phyloP scores from a whole-genome alignment of 208 protist species.

The Novymonas esmeraldas region DNA sequence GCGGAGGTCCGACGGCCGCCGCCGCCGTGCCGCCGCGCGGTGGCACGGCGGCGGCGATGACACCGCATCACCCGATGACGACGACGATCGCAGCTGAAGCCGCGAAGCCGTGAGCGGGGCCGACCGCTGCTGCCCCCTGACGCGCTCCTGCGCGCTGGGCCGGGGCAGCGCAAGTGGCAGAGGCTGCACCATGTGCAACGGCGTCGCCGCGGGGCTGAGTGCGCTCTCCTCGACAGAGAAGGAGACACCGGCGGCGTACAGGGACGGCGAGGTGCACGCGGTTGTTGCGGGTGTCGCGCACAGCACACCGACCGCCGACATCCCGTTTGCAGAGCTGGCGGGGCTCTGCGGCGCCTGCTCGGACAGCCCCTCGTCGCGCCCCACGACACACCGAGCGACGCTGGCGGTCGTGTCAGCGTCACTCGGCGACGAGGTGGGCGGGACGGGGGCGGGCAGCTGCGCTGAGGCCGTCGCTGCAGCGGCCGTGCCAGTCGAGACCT shows the following conservation, averaged over 20 bases:
- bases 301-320: conserved; percentile 2
- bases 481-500: too few species aligned
- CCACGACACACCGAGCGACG: background rate
- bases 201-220: background rate
- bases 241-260: background rate
- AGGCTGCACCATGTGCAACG: background rate
- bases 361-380: background rate
- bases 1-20: background rate
- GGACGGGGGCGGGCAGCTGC: background rate
- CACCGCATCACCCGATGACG: too few species aligned
- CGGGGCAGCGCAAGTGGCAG: background rate
- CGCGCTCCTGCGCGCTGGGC: too few species aligned
- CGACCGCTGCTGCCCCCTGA: too few species aligned
- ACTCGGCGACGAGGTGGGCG: background rate
- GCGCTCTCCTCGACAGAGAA: background rate
- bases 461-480: too few species aligned
- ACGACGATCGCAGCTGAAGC: too few species aligned
- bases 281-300: background rate
- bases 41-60: too few species aligned
- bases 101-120: too few species aligned
- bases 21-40: background rate
- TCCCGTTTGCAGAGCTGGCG: conserved; percentile 9
- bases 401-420: background rate
- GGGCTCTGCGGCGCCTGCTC: conserved; percentile 1
- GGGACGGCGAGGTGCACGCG: background rate